Percentiles rank a stretch among this genome's conserved stretches.
phyloP scores from a whole-genome alignment of 306 rosid genomes.

The Prunus armeniaca region DNA sequence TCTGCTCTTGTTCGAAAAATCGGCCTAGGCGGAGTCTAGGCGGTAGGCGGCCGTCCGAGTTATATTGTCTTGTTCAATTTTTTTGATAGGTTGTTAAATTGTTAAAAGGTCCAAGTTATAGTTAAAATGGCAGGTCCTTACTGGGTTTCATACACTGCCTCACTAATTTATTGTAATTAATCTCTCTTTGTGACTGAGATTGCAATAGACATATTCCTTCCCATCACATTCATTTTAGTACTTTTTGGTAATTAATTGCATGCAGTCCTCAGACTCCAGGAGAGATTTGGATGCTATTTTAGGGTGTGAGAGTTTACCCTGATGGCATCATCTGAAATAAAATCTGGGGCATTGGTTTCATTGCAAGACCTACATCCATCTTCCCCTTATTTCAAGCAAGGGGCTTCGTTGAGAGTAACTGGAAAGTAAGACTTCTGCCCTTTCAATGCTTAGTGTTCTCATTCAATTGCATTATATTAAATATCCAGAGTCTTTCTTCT shows the following conservation, averaged over 20 bases:
- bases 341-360: conserved; percentile 61
- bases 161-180: too few species aligned
- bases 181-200: too few species aligned
- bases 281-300: conserved; percentile 2
- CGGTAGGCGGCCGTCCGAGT: too few species aligned
- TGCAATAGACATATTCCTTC: not conserved
- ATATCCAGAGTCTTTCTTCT: not conserved
- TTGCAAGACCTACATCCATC: conserved; percentile 47
- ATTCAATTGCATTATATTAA: not conserved
- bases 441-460: not conserved
- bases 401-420: conserved; percentile 69
- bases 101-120: not conserved
- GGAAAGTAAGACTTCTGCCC: conserved; percentile 50
- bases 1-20: not conserved
- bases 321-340: conserved; percentile 40
- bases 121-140: not conserved
- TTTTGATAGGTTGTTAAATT: not conserved
- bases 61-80: too few species aligned
- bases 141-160: too few species aligned
- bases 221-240: not conserved
- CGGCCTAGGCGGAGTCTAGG: too few species aligned
- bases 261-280: not conserved
- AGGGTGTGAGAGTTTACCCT: not conserved
- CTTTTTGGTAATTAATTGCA: not conserved
- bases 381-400: conserved; percentile 71